Conservation (phyloP, 345 rosid species). For the Syzygium jambos region DNA sequence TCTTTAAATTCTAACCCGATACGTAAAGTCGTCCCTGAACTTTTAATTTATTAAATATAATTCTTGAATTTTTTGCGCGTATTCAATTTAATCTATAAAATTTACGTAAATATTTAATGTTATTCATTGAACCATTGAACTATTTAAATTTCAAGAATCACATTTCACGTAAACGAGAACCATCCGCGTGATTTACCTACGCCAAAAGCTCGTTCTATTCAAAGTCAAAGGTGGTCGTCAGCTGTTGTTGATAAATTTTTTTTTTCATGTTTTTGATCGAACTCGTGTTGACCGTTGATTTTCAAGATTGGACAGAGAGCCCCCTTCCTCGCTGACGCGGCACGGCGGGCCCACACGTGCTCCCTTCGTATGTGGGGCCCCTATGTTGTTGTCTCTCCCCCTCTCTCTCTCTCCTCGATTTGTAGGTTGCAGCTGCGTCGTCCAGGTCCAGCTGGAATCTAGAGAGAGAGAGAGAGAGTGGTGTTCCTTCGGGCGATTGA, state of each 20-base stretch:
- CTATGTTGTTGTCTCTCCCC: background rate
- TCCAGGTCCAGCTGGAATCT: background rate
- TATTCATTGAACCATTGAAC: no score
- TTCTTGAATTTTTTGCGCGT: fast-evolving
- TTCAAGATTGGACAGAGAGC: background rate
- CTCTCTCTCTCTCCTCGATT: background rate
- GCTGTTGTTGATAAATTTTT: no score
- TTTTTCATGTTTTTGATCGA: background rate
- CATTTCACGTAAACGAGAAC: no score
- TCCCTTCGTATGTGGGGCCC: background rate
- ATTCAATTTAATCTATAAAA: no score
- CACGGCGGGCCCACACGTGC: background rate
- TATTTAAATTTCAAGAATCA: no score
- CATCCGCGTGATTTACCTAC: no score
- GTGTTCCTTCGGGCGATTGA: background rate
- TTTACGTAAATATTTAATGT: no score
- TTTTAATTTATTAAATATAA: no score
- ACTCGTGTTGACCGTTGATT: background rate
- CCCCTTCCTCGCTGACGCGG: background rate
- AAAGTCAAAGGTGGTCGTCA: no score
- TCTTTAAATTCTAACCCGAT: no score
- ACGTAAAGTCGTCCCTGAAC: fast-evolving
- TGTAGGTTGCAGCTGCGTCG: background rate
- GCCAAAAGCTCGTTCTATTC: no score
- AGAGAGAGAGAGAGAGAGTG: background rate